Conservation (phyloP, 768 basidiomycete genomes). For the Mrakia blollopis region DNA sequence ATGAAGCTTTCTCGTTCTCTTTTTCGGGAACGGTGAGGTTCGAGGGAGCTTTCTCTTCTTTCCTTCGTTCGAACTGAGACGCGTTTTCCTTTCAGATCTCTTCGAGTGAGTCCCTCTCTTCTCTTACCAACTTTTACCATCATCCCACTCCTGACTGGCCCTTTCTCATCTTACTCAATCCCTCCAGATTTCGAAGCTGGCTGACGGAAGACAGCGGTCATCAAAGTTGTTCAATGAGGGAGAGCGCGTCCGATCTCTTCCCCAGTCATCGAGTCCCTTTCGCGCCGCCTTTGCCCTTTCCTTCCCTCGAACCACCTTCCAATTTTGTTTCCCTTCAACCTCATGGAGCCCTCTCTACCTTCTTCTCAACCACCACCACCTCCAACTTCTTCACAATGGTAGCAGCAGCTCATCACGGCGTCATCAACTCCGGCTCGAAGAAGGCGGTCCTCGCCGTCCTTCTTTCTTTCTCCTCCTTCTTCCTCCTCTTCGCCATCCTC, state of each 20-base stretch:
- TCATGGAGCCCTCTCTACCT: neutral
- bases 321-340: neutral
- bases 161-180: neutral
- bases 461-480: slow-evolving; percentile 13
- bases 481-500: neutral
- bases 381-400: neutral
- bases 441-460: neutral
- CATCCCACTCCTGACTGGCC: neutral
- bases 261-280: neutral
- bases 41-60: neutral
- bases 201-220: neutral
- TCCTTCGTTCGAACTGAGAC: too few species aligned
- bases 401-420: neutral
- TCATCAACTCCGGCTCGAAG: neutral
- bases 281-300: neutral
- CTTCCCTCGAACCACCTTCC: neutral
- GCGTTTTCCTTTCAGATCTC: neutral
- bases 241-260: neutral
- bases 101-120: neutral
- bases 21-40: neutral
- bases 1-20: neutral
- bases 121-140: neutral
- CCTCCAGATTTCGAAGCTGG: neutral
- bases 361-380: neutral
- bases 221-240: neutral